These are phyloP conservation scores for Xerocomellus chrysenteron DNA, from an alignment of 768 basidiomycete species.

Conservation along the genomic window DNA sequence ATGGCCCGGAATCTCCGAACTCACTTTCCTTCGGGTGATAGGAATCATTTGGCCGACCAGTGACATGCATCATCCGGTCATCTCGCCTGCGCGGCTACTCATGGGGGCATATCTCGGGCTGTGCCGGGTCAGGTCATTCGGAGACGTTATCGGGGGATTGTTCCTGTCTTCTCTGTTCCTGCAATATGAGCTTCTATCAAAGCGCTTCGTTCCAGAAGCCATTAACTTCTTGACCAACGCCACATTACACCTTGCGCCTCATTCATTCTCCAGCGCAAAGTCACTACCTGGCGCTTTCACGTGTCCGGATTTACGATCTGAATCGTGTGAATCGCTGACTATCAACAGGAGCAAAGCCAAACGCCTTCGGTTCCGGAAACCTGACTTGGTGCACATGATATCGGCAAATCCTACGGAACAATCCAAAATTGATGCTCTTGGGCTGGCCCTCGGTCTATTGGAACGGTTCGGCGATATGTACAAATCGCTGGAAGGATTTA, in stretches of 20 bases:
- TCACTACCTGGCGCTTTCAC: slow-evolving; percentile 71
- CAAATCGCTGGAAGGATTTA: slow-evolving; percentile 75
- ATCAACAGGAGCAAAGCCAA: slow-evolving; percentile 42
- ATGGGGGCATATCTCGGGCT: slow-evolving; percentile 91
- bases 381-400: slow-evolving; percentile 49
- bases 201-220: slow-evolving; percentile 86
- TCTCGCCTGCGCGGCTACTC: slow-evolving; percentile 82
- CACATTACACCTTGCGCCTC: slow-evolving; percentile 72
- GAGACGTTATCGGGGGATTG: slow-evolving; percentile 80
- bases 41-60: slow-evolving; percentile 91
- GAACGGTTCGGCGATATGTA: slow-evolving; percentile 72
- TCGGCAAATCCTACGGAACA: slow-evolving; percentile 45
- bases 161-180: slow-evolving; percentile 85
- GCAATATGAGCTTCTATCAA: slow-evolving; percentile 83
- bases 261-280: slow-evolving; percentile 42
- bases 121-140: slow-evolving; percentile 68
- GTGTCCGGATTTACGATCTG: slow-evolving; percentile 63
- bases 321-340: slow-evolving; percentile 40
- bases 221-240: slow-evolving; percentile 76
- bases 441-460: slow-evolving; percentile 60
- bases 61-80: slow-evolving; percentile 87
- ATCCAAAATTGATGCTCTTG: slow-evolving; percentile 70
- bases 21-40: slow-evolving; percentile 75
- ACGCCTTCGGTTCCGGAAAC: slow-evolving; percentile 39
- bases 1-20: slow-evolving; percentile 85